These are phyloP conservation scores for Tolypocladium ophioglossoides DNA, from an alignment of 2,329 filamentous ascomycete genomes.

Conservation along the genomic window DNA sequence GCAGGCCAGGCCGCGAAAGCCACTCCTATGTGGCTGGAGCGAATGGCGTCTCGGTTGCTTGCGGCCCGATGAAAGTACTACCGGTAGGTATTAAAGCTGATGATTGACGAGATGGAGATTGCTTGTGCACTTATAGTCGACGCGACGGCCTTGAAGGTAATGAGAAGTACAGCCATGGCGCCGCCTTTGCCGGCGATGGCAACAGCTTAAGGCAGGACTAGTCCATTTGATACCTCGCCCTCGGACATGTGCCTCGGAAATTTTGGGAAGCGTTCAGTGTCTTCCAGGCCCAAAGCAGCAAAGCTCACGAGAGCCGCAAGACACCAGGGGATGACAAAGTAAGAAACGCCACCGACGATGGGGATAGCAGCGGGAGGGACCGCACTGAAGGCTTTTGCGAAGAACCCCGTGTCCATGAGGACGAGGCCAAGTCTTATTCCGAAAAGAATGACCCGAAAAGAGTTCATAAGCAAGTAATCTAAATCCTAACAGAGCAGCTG, in stretches of 20 bases:
- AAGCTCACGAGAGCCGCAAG: constrained; percentile 40
- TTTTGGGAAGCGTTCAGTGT: constrained; percentile 38
- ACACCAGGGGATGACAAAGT: constrained; percentile 43
- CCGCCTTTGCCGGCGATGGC: constrained; percentile 61
- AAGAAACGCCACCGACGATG: constrained; percentile 40
- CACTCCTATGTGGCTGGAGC: constrained; percentile 40
- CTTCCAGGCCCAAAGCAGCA: constrained; percentile 35
- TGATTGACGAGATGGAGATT: constrained; percentile 41
- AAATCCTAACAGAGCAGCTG: no score
- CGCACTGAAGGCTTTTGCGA: constrained; percentile 40
- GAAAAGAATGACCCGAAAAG: constrained; percentile 32
- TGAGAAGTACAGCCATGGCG: constrained; percentile 54
- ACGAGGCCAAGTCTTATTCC: constrained; percentile 41
- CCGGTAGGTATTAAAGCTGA: constrained; percentile 43
- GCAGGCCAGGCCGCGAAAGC: constrained; percentile 41
- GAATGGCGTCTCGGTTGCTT: constrained; percentile 36
- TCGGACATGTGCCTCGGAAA: constrained; percentile 45
- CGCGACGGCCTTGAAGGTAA: constrained; percentile 72
- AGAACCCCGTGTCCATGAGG: constrained; percentile 44
- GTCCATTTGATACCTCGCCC: constrained; percentile 53
- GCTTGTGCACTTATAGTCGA: constrained; percentile 41
- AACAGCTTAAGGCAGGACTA: constrained; percentile 61
- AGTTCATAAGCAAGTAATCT: no score
- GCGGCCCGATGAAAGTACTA: constrained; percentile 36
- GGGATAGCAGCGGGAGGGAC: constrained; percentile 35